Evolutionary conservation across 2,329 filamentous ascomycete species (phyloP), one percentile per base, ranked within the genome.

Genomic region (Dichotomopilus funicola): DNA sequence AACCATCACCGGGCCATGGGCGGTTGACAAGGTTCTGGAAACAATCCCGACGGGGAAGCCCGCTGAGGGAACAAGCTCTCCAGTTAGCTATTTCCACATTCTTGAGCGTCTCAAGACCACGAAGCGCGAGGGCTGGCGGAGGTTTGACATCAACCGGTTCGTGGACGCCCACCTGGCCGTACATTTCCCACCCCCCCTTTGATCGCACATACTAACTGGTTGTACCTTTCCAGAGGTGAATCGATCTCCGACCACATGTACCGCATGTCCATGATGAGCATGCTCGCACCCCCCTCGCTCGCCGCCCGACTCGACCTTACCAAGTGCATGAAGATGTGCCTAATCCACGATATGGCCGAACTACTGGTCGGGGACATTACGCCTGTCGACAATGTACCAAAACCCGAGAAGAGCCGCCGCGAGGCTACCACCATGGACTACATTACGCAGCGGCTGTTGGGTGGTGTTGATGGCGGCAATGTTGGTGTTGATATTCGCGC

Each of bases 171-270:
- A 4, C 40, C 11, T 6, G 1, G 11, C 40, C 12, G n/a, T 37
- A 49, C 1, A n/a, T 8, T 12, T 36, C 34, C 33, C 34, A 11
- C 36, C 7, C 8, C 9, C 37, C 40, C 45, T 8, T 33, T 5
- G 35, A 31, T 46, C 12, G 13, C 48, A 50, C 6, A 19, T 40
- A 12, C 58, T 62, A 36, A 60, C 53, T 34, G n/a, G 9, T 27
- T 12, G n/a, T 11, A 27, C 6, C 49, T 59, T 33, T 73, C 5
- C 60, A 85, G 80, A 56, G 88, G 89, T 69, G 94, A 99, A 72
- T 95, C 90, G 1, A 96, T 99, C 68, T 82, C 89, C 53, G 94
- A 99, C 75, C 94, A 99, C 79, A 99, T 99, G 94, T 99, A 97
- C 74, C 91, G 94, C 73, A 99, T 99, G 94, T 90, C 91, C 49